phyloP scores from a whole-genome alignment of 2,329 filamentous ascomycete genomes.

The Diaporthe australafricana region DNA sequence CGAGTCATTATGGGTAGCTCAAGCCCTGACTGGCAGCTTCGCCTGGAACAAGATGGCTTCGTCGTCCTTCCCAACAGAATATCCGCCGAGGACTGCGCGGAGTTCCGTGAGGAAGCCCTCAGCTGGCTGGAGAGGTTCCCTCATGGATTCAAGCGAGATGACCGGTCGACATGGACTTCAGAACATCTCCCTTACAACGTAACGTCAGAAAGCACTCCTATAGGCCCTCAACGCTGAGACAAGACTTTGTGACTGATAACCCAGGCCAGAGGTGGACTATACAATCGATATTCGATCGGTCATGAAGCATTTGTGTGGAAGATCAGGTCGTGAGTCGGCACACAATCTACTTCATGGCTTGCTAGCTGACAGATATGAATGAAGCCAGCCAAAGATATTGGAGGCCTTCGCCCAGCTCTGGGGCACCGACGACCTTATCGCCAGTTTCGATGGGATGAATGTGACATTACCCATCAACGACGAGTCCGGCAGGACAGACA shows the following conservation, averaged over 20 bases:
- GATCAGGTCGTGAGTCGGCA: slow-evolving; percentile 28
- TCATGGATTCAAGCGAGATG: slow-evolving; percentile 29
- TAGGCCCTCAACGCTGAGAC: too few relatives aligned
- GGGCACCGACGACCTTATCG: slow-evolving; percentile 33
- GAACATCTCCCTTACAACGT: slow-evolving; percentile 29
- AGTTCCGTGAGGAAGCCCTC: slow-evolving; percentile 32
- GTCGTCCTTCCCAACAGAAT: slow-evolving; percentile 26
- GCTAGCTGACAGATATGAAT: neutral
- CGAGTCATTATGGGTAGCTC: neutral
- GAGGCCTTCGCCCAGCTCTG: slow-evolving; percentile 31
- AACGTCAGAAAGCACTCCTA: slow-evolving; percentile 10
- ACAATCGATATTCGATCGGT: slow-evolving; percentile 28
- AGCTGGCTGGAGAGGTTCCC: slow-evolving; percentile 34
- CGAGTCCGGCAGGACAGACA: slow-evolving; percentile 29
- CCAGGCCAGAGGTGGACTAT: slow-evolving; percentile 14
- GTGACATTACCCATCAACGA: slow-evolving; percentile 31
- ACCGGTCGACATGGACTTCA: slow-evolving; percentile 31
- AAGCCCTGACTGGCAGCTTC: slow-evolving; percentile 26
- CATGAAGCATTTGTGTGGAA: slow-evolving; percentile 35
- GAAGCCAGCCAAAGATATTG: slow-evolving; percentile 31
- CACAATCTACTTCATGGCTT: too few relatives aligned
- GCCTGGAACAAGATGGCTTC: slow-evolving; percentile 30
- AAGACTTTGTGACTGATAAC: neutral
- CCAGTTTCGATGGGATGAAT: slow-evolving; percentile 35
- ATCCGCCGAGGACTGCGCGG: slow-evolving; percentile 22